Conservation (phyloP, 1,284 basidiomycete genomes). For the Crepidotus sp. region DNA sequence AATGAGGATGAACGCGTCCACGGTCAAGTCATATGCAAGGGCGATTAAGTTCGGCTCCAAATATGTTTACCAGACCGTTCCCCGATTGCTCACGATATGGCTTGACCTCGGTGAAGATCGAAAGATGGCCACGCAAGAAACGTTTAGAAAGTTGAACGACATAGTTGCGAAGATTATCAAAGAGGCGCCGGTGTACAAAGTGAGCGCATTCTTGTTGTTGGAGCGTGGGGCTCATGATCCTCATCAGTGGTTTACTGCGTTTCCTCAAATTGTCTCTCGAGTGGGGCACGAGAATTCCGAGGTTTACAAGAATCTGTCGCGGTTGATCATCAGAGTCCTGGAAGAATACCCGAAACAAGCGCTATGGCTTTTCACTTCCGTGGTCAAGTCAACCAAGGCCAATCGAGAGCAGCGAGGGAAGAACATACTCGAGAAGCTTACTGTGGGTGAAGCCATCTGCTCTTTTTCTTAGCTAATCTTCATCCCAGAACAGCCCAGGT, state of each 20-base stretch:
- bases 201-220: slow-evolving; percentile 20
- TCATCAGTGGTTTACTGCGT: slow-evolving; percentile 89
- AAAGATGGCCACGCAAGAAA: slow-evolving; percentile 27
- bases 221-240: neutral
- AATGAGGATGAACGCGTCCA: slow-evolving; percentile 52
- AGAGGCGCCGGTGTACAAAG: slow-evolving; percentile 71
- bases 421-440: slow-evolving; percentile 58
- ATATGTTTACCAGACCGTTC: slow-evolving; percentile 94
- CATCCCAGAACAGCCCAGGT: slow-evolving; percentile 30
- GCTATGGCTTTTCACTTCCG: slow-evolving; percentile 89
- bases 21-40: slow-evolving; percentile 62
- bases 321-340: slow-evolving; percentile 71
- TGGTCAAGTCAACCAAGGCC: slow-evolving; percentile 75
- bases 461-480: neutral
- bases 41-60: slow-evolving; percentile 85
- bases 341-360: slow-evolving; percentile 84
- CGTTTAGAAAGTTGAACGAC: slow-evolving; percentile 50
- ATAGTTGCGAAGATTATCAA: slow-evolving; percentile 49
- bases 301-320: slow-evolving; percentile 59
- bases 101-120: slow-evolving; percentile 79
- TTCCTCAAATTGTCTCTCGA: slow-evolving; percentile 95
- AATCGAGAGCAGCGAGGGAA: slow-evolving; percentile 57
- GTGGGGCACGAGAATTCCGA: slow-evolving; percentile 74
- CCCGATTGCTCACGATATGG: slow-evolving; percentile 93
- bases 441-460: slow-evolving; percentile 32